Evolutionary conservation across 768 basidiomycete genomes (phyloP).

Genomic region (Tylopilus vinaceipallidus): DNA sequence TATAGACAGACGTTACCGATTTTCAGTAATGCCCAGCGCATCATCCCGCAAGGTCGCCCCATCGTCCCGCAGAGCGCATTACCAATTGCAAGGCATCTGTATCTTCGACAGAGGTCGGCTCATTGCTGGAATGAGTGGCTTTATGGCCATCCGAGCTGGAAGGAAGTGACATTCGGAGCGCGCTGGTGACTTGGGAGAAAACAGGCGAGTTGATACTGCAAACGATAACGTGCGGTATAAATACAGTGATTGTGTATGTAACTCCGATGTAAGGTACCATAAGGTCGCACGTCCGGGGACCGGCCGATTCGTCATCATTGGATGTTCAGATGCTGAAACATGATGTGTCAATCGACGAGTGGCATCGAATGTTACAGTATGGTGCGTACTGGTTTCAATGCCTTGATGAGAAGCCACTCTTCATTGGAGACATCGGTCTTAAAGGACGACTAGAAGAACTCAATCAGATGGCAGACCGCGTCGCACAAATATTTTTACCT

Average conservation of each 20-base stretch:
- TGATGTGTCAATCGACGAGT: neutral
- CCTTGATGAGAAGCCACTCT: constrained; percentile 92
- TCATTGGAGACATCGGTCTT: constrained; percentile 85
- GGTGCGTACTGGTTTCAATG: constrained; percentile 66
- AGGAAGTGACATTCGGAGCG: constrained; percentile 23
- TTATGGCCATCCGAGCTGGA: constrained; percentile 12
- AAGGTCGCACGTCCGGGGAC: constrained; percentile 1
- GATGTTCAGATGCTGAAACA: constrained; percentile 38
- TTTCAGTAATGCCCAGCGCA: constrained; percentile 34
- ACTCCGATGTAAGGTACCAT: constrained; percentile 24
- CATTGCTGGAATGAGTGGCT: constrained; percentile 16
- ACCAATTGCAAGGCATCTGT: constrained; percentile 58
- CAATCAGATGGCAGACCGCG: constrained; percentile 6
- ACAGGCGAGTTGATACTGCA: neutral
- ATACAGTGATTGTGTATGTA: constrained; percentile 29
- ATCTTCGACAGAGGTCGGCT: constrained; percentile 35
- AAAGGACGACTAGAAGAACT: constrained; percentile 63
- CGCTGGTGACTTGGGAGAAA: neutral
- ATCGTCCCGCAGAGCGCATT: constrained; percentile 33
- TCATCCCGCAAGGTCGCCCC: constrained; percentile 33
- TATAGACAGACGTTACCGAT: constrained; percentile 73
- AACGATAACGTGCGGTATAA: constrained; percentile 24
- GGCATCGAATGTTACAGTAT: neutral
- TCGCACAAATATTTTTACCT: constrained; percentile 47
- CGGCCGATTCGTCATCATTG: too few relatives aligned